These are phyloP conservation scores for Exophiala spinifera DNA, from an alignment of 2,329 filamentous ascomycete species.

Conservation along the genomic window DNA sequence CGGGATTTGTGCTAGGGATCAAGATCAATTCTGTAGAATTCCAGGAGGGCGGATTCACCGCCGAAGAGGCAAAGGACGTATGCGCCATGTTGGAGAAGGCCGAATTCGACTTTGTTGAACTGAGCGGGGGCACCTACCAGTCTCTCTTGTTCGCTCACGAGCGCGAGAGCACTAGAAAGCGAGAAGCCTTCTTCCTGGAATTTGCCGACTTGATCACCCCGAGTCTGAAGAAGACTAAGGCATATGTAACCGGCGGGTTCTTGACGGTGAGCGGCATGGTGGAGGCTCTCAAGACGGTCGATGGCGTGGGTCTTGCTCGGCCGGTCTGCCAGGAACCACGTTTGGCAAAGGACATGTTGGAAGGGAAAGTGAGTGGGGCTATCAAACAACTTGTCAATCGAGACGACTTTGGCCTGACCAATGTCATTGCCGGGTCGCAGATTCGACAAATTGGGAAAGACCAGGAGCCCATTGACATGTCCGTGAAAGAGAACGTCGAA, in stretches of 20 bases:
- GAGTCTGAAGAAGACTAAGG: constrained; percentile 51
- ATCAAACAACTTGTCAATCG: constrained; percentile 50
- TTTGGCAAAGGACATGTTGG: constrained; percentile 32
- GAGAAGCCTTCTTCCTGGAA: constrained; percentile 60
- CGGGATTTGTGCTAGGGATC: constrained; percentile 50
- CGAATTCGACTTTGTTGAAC: constrained; percentile 51
- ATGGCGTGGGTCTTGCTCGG: constrained; percentile 60
- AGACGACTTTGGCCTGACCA: constrained; percentile 51
- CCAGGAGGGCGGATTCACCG: constrained; percentile 44
- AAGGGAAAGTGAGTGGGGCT: constrained; percentile 43
- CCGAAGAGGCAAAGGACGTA: constrained; percentile 50
- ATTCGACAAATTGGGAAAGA: constrained; percentile 54
- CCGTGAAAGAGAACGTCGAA: constrained; percentile 46
- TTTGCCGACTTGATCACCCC: constrained; percentile 55
- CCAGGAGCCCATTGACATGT: constrained; percentile 53
- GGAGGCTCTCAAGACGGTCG: constrained; percentile 54
- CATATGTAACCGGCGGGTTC: constrained; percentile 60
- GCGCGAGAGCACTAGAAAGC: constrained; percentile 54
- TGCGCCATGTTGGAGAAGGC: constrained; percentile 34
- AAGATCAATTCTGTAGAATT: constrained; percentile 61
- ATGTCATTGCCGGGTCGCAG: constrained; percentile 49
- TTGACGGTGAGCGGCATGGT: constrained; percentile 57
- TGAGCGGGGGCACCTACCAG: constrained; percentile 61
- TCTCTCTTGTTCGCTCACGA: constrained; percentile 50
- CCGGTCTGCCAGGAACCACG: constrained; percentile 51